Base-by-base conservation (phyloP, 495 filamentous ascomycete genomes). In the Lasiosphaeriaceae sp. region DNA sequence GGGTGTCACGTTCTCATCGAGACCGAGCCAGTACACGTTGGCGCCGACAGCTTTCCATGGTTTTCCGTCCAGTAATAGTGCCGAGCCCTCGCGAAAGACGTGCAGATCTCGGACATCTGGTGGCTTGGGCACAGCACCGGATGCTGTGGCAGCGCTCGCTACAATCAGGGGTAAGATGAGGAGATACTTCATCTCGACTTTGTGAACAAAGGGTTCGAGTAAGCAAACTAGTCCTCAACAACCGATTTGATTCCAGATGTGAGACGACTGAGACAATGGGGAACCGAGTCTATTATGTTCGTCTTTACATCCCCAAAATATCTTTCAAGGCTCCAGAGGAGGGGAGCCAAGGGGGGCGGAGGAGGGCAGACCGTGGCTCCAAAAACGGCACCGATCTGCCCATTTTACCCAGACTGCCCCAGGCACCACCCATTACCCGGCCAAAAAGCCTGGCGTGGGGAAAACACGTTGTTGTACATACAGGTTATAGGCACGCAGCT, bases 11-110 rank as follows among this genome's bases (percentile, higher is more conserved):
- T 83, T 83, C 68, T 83, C 79, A 58, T 83, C 80, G 0, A 83
- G 72, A 1, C 80, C 80, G 20, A 82, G 71, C 80, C 80, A 83
- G 66, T 83, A 83, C 8, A 83, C 71, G 56, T 83, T 83, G 8
- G 76, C 74, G 0, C 78, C 80, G 39, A 75, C 73, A 1, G 75
- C 77, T 49, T 76, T 78, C 75, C 74, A 83, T 16, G 56, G 68
- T 57, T 75, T 73, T 26, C 72, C 73, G 37, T 69, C 59, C 16
- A 81, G 68, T 5, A 64, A 50, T 11, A 81, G 70, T 20, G 61
- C 52, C 8, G 73, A 71, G 43, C 78, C 78, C 11, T 72, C 58
- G 52, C 80, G 71, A 7, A 65, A 66, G 47, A 81, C 46, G 19
- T 31, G 59, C 2, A 46, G 8, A 29, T 57, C 54, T 17, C 53